A percentile compares a stretch with the other conserved stretches of the same genome.
Evolutionary conservation across 148 eudicot species (phyloP).

Genomic region (Polygonum aviculare): DNA sequence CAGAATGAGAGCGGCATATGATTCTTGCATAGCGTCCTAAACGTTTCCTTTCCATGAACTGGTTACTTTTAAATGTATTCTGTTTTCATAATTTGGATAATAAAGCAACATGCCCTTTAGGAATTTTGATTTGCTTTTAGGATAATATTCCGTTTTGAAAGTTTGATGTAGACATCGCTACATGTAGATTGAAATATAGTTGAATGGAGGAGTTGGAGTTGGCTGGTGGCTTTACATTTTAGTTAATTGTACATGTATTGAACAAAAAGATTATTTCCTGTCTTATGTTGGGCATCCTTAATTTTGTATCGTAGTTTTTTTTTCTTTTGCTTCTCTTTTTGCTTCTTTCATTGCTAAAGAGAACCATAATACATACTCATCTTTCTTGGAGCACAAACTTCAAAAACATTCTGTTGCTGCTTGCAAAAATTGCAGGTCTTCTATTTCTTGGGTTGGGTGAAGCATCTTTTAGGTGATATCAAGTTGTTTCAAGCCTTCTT

Average conservation of each 20-base stretch:
- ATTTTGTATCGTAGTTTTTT: neutral
- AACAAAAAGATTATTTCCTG: neutral
- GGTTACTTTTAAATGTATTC: neutral
- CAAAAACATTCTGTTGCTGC: neutral
- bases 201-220: neutral
- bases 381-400: conserved; percentile 1
- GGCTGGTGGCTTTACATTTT: neutral
- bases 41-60: neutral
- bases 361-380: neutral
- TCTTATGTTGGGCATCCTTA: neutral
- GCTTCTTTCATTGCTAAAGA: neutral
- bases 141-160: neutral
- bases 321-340: neutral
- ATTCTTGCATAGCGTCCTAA: neutral
- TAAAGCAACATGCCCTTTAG: neutral
- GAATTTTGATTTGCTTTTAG: neutral
- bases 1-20: neutral
- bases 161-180: neutral
- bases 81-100: neutral
- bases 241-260: neutral
- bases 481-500: conserved; percentile 79
- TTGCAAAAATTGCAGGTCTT: conserved; percentile 49
- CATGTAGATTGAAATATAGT: neutral
- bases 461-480: conserved; percentile 62
- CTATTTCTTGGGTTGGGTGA: conserved; percentile 94